Evolutionary conservation across 2,329 filamentous ascomycete genomes (phyloP), one percentile per base, ranked within the genome.

Genomic region (Aspergillus eucalypticola): DNA sequence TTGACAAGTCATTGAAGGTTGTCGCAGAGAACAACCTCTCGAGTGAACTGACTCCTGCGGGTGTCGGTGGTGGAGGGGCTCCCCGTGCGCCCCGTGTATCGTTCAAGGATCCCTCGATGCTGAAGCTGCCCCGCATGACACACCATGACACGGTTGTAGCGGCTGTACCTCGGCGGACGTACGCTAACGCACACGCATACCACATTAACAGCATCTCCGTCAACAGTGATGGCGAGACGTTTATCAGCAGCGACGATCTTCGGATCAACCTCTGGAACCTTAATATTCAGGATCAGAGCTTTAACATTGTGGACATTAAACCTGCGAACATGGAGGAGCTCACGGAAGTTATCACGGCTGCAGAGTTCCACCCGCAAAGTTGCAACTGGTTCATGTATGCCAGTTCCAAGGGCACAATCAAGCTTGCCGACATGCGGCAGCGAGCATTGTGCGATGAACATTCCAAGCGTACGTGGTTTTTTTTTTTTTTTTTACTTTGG

Each of bases 381-480:
- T 99, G 95, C 84, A 98, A 99, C 79, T 96, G 92, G 92, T 98
- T 99, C 82, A 99, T 99, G 94, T 99, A 98, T 76, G 95, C 95
- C 69, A 98, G 94, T 78, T 97, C 93, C 61, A 99, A 99, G 79
- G 95, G 95, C 62, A 98, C 95, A 38, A 98, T 99, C 81, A 99
- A 99, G 81, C 84, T 99, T 70, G 95, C 95, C 51, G 95, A 99
- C 73, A 99, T 99, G 95, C 88, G 95, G 71, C 90, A 97, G 82
- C 96, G 92, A 73, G 95, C 95, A 29, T 82, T 99, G 55, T 99
- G 95, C 73, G 95, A 99, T 74, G 88, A 96, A 73, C 95, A 99
- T 74, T 89, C 92, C 17, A 99, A 99, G 80, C 84, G 95, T 98
- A 85, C 70, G 89, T 82, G n/a, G n/a, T n/a, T n/a, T n/a, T n/a